phyloP scores from a whole-genome alignment of 371 early-diverging fungal species.

The Apophysomyces elegans region DNA sequence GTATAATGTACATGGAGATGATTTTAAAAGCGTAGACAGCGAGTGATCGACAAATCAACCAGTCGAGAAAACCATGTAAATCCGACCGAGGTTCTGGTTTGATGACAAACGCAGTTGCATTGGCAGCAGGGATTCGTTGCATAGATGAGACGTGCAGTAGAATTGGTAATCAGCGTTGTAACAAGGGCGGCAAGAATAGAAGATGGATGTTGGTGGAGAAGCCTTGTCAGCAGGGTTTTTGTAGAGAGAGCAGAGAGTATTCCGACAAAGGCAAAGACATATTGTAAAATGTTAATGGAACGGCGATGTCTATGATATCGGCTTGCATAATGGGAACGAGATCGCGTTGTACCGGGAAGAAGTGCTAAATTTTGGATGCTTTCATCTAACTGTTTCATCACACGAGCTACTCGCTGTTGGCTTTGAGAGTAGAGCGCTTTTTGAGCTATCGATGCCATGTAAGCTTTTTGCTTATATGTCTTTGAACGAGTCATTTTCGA shows the following conservation, averaged over 20 bases:
- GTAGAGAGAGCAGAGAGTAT: not conserved
- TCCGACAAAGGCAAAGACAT: not conserved
- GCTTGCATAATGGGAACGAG: not conserved
- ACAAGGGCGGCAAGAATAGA: slow-evolving; percentile 1
- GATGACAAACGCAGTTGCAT: not conserved
- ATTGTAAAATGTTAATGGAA: not conserved
- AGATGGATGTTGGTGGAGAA: not conserved
- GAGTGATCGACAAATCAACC: not conserved
- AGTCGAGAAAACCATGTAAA: slow-evolving; percentile 2
- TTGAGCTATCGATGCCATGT: not conserved
- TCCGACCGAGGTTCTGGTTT: not conserved
- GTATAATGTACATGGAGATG: too few species aligned
- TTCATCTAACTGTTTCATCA: not conserved
- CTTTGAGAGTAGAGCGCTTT: not conserved
- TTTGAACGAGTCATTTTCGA: not conserved
- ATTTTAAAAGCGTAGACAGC: not conserved
- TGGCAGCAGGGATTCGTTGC: not conserved
- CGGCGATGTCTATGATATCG: not conserved
- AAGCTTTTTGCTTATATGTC: not conserved
- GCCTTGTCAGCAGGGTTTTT: not conserved
- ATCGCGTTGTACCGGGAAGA: not conserved
- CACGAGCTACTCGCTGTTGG: not conserved
- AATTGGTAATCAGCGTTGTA: not conserved
- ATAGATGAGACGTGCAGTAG: not conserved
- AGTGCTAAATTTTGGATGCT: not conserved